Evolutionary conservation across 148 eudicot species (phyloP), one percentile per base, ranked within the genome.

Genomic region (Mesembryanthemum crystallinum): DNA sequence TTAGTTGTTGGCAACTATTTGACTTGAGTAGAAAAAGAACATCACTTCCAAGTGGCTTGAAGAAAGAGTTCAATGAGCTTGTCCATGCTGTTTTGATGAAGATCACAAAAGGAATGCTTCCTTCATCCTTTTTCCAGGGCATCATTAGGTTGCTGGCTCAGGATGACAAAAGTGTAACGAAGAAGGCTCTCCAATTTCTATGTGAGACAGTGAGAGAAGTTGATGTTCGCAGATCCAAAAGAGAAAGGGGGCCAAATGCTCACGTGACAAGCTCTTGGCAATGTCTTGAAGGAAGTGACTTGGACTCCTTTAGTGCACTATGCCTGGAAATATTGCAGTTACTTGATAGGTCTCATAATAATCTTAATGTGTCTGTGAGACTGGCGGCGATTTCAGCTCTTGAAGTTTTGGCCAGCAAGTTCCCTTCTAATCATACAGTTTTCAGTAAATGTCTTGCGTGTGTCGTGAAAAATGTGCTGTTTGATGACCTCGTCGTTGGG

Each of bases 121-220:
- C 97, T 1, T 73, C 91, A 13, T 55, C 94, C 51, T 90, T 80
- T 83, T 95, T 95, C 75, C 74, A 69, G 64, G 88, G 85, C 66
- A 84, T 88, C 42, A 82, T 71, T 64, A 82, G 78, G 58, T 84
- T 95, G 79, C 78, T 92, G 67, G 80, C 78, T 29, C 86, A 88
- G 73, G 74, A 71, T 54, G 91, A 90, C 68, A 84, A 65, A 66
- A 78, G 72, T 75, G 85, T 88, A 74, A 87, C 66, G 80, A 90
- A 86, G 72, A 95, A 95, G 87, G 90, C 92, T 69, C 94, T 95
- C 51, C 89, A 88, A 75, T 78, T 92, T 78, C 77, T 95, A 45
- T 90, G 88, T 79, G 91, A 92, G 80, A 79, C 88, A 64, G 73
- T 88, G 80, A 90, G 87, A 86, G 91, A 86, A 27, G 62, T 55